Evolutionary conservation across 768 basidiomycete species (phyloP).

Genomic region (Cyclocybe cylindracea): DNA sequence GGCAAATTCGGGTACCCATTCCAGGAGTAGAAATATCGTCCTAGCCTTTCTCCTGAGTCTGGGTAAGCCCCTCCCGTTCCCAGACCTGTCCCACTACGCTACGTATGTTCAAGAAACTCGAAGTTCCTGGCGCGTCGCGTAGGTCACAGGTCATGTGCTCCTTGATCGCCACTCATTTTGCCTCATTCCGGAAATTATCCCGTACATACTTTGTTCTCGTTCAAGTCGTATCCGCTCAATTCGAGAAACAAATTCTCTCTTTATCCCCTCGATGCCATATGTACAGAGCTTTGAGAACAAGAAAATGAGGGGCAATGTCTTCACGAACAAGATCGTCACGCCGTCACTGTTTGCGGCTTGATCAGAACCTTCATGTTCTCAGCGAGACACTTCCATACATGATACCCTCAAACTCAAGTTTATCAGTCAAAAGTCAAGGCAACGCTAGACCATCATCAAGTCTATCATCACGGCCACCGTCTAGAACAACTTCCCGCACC

Average conservation of each 20-base stretch:
- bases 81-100: not conserved
- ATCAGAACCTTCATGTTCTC: not conserved
- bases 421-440: slow-evolving; percentile 21
- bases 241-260: too few relatives aligned
- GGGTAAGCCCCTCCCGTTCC: not conserved
- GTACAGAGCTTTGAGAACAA: too few relatives aligned
- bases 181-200: too few relatives aligned
- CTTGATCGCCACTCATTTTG: not conserved
- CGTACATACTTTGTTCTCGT: too few relatives aligned
- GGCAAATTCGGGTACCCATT: slow-evolving; percentile 88
- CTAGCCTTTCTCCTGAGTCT: not conserved
- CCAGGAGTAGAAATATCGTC: slow-evolving; percentile 53
- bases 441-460: slow-evolving; percentile 18
- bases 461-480: slow-evolving; percentile 16
- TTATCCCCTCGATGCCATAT: too few relatives aligned
- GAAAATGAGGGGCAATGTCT: too few relatives aligned
- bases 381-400: slow-evolving; percentile 4
- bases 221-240: too few relatives aligned
- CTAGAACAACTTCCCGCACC: slow-evolving; percentile 27
- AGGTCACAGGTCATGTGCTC: slow-evolving; percentile 5
- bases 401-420: slow-evolving; percentile 24
- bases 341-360: not conserved
- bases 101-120: too few relatives aligned
- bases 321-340: too few relatives aligned
- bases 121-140: not conserved